phyloP scores from a whole-genome alignment of 306 rosid genomes.

The Mimosa bimucronata region DNA sequence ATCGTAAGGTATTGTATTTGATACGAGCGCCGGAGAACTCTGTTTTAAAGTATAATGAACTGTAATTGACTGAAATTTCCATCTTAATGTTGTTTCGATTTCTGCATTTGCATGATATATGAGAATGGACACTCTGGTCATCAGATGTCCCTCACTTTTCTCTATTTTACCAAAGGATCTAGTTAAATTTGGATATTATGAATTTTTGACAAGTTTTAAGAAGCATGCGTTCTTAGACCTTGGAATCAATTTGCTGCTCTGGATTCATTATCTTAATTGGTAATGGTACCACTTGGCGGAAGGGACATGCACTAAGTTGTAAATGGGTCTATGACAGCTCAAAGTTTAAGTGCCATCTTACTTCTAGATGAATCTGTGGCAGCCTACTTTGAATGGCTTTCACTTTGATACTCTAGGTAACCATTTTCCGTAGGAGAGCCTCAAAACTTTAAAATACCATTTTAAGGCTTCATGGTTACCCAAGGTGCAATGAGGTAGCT shows the following conservation, averaged over 20 bases:
- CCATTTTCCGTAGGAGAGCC: neutral
- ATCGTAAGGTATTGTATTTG: neutral
- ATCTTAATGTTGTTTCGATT: neutral
- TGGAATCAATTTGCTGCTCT: neutral
- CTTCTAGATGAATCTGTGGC: neutral
- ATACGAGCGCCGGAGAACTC: neutral
- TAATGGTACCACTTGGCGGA: neutral
- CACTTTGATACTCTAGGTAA: neutral
- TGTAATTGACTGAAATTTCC: neutral
- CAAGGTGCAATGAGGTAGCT: neutral
- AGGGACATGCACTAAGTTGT: neutral
- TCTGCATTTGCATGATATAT: slow-evolving; percentile 6
- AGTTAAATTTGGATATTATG: neutral
- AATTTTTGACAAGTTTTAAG: neutral
- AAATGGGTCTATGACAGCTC: neutral
- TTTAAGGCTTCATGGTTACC: neutral
- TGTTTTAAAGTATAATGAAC: neutral
- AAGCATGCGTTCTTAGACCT: neutral
- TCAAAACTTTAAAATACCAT: neutral
- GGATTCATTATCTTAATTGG: neutral
- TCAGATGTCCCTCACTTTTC: neutral
- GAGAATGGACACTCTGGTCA: neutral
- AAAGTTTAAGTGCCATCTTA: neutral
- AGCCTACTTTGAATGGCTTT: neutral
- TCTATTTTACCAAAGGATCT: neutral